These are phyloP conservation scores for Chaetomium sp. DNA, from an alignment of 2,329 filamentous ascomycete genomes.

Conservation along the genomic window DNA sequence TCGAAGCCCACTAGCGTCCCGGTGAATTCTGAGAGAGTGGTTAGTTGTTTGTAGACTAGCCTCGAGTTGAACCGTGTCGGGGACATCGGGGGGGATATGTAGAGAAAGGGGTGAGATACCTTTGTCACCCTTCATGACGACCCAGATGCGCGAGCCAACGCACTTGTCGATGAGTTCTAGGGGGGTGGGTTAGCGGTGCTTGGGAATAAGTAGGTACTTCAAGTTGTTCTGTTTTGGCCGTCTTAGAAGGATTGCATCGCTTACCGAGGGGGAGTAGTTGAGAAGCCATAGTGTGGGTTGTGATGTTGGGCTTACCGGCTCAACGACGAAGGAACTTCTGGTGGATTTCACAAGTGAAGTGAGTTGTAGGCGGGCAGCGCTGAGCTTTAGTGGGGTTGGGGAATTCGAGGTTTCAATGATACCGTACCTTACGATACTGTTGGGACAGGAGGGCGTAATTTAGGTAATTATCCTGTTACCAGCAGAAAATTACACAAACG, in stretches of 20 bases:
- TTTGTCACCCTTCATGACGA: constrained; percentile 99
- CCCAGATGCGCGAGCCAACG: constrained; percentile 95
- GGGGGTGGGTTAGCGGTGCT: background rate
- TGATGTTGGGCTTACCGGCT: constrained; percentile 1
- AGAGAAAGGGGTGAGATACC: constrained; percentile 44
- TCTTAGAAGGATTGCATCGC: background rate
- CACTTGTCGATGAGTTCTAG: constrained; percentile 98
- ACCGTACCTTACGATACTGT: background rate
- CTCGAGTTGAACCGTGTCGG: background rate
- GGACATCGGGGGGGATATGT: background rate
- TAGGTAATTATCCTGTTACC: too few species aligned
- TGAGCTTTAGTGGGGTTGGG: background rate
- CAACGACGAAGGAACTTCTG: background rate
- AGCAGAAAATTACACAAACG: too few species aligned
- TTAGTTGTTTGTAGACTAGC: background rate
- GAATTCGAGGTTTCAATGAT: background rate
- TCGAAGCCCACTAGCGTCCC: constrained; percentile 94
- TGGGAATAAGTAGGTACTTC: background rate
- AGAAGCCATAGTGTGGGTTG: constrained; percentile 52
- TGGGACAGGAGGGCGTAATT: too few species aligned
- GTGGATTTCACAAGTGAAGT: background rate
- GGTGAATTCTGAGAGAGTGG: constrained; percentile 68
- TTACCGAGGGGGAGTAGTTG: constrained; percentile 53
- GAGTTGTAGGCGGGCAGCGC: background rate
- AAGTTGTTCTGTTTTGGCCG: background rate